phyloP scores from a whole-genome alignment of 169 alveolate genomes.

The Cytauxzoon felis region DNA sequence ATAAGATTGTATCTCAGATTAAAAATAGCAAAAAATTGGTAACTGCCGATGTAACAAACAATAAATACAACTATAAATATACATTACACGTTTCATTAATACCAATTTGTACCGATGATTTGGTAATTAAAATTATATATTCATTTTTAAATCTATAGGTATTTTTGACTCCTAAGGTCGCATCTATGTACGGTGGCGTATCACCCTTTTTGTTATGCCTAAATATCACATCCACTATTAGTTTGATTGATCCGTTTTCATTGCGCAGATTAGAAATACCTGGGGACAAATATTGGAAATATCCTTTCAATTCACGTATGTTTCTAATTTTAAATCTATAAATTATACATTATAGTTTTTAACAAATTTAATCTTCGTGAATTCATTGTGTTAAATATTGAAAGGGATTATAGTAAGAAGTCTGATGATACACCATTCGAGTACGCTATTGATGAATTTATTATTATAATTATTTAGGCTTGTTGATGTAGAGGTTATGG shows the following conservation, averaged over 20 bases:
- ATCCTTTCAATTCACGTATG: constrained; percentile 59
- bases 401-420: constrained; percentile 26
- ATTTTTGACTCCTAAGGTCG: constrained; percentile 54
- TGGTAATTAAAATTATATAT: constrained; percentile 63
- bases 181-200: constrained; percentile 55
- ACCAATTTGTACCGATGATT: constrained; percentile 96
- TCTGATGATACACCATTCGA: constrained; percentile 19
- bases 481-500: constrained; percentile 61
- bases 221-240: constrained; percentile 50
- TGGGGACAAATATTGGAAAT: constrained; percentile 56
- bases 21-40: constrained; percentile 86
- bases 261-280: constrained; percentile 54
- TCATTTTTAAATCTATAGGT: background rate
- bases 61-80: constrained; percentile 87
- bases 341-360: constrained; percentile 25
- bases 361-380: constrained; percentile 56
- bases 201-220: constrained; percentile 54
- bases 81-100: constrained; percentile 90
- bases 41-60: constrained; percentile 87
- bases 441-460: background rate
- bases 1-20: constrained; percentile 79
- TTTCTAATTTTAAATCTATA: background rate
- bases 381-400: constrained; percentile 52
- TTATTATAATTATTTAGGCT: constrained; percentile 10
- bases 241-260: constrained; percentile 58